Conservation (phyloP, 2,329 filamentous ascomycete genomes). For the Zasmidium angulare region DNA sequence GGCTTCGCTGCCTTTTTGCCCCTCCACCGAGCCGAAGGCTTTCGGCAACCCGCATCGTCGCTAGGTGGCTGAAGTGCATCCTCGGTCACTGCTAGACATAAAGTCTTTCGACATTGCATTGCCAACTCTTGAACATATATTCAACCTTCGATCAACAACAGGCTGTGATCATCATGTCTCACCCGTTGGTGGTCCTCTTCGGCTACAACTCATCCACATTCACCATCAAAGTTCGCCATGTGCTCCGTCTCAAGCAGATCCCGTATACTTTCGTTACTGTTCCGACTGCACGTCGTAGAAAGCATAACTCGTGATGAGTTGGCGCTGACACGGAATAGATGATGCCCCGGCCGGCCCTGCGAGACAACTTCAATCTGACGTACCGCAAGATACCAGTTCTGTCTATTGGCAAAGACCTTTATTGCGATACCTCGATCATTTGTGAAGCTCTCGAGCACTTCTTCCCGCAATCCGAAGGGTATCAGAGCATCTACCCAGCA, state of each 20-base stretch:
- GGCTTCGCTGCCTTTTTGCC: no score
- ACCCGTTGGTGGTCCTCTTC: slow-evolving; percentile 28
- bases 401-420: slow-evolving; percentile 34
- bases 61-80: not conserved
- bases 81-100: not conserved
- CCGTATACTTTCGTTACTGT: slow-evolving; percentile 41
- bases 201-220: slow-evolving; percentile 32
- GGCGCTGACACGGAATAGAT: slow-evolving; percentile 32
- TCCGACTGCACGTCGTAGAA: not conserved
- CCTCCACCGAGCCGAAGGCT: not conserved
- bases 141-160: not conserved
- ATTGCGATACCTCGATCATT: slow-evolving; percentile 38
- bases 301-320: not conserved
- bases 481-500: slow-evolving; percentile 37
- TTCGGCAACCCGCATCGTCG: not conserved
- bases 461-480: slow-evolving; percentile 34
- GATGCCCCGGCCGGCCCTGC: slow-evolving; percentile 40
- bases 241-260: slow-evolving; percentile 39
- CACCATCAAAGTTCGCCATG: slow-evolving; percentile 39
- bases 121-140: not conserved
- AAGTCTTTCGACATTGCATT: not conserved
- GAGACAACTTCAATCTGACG: slow-evolving; percentile 37
- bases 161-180: slow-evolving; percentile 3
- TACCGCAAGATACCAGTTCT: slow-evolving; percentile 42
- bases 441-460: slow-evolving; percentile 33